Conservation (phyloP, 768 basidiomycete species). For the Tremella fuciformis region DNA sequence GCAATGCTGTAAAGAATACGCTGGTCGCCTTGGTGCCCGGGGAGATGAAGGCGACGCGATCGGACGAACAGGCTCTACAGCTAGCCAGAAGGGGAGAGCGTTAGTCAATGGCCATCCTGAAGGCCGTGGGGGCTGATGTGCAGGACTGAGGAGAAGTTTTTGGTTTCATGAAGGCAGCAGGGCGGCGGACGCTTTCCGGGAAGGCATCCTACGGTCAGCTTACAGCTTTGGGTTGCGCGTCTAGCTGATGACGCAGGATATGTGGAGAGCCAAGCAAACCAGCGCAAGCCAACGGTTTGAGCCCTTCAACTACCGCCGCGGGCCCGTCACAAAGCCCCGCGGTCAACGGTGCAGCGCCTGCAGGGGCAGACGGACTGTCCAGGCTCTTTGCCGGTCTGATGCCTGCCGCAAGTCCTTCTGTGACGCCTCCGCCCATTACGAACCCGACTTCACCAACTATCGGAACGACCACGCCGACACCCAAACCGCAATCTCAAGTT, state of each 20-base stretch:
- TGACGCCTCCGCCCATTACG: background rate
- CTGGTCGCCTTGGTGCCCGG: conserved; percentile 34
- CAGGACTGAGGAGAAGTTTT: conserved; percentile 27
- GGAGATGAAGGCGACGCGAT: conserved; percentile 36
- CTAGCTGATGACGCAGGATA: conserved; percentile 24
- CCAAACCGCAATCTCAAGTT: background rate
- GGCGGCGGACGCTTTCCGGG: conserved; percentile 25
- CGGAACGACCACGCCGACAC: background rate
- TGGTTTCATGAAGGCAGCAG: conserved; percentile 38
- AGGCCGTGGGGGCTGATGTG: background rate
- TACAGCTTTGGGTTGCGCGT: background rate
- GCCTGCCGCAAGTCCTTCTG: background rate
- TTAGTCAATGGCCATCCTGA: conserved; percentile 19
- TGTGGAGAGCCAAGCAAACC: conserved; percentile 35
- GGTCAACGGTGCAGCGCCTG: background rate
- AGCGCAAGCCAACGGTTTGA: background rate
- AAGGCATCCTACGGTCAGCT: conserved; percentile 29
- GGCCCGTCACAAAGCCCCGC: background rate
- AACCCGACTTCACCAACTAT: background rate
- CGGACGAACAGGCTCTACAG: conserved; percentile 33
- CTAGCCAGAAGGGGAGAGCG: conserved; percentile 40
- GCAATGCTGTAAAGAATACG: conserved; percentile 35
- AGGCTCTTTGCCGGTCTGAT: background rate
- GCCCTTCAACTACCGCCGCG: background rate
- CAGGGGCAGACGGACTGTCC: conserved; percentile 5